phyloP scores from a whole-genome alignment of 257 asterid genomes.

The Anisodus tanguticus region DNA sequence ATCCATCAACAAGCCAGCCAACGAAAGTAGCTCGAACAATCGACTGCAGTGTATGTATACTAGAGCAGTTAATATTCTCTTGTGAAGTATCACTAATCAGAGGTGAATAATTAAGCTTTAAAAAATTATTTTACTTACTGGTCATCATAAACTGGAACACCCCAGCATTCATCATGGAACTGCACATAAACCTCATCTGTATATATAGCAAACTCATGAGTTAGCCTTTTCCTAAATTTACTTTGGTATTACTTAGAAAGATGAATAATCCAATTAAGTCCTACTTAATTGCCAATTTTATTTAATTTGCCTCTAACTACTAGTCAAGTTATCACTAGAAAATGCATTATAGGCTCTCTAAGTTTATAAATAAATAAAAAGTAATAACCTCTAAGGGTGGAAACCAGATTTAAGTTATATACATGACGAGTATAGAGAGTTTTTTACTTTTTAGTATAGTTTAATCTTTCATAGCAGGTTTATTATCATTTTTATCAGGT shows the following conservation, averaged over 20 bases:
- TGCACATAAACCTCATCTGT: slow-evolving; percentile 76
- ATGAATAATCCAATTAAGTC: neutral
- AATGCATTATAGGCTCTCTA: neutral
- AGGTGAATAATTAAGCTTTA: neutral
- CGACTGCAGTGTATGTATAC: slow-evolving; percentile 45
- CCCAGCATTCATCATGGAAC: slow-evolving; percentile 98
- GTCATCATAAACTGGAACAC: slow-evolving; percentile 92
- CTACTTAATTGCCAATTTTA: neutral
- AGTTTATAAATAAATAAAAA: too few species aligned
- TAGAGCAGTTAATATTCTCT: neutral
- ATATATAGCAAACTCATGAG: neutral
- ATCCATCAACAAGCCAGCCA: slow-evolving; percentile 94
- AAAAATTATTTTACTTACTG: slow-evolving; percentile 49
- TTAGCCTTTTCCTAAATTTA: neutral
- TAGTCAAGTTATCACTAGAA: neutral
- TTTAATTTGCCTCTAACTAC: neutral
- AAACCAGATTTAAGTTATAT: too few species aligned
- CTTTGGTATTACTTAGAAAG: neutral
- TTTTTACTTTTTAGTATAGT: too few species aligned
- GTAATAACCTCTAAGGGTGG: too few species aligned
- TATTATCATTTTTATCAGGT: too few species aligned
- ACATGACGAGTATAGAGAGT: too few species aligned
- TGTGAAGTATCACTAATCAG: neutral
- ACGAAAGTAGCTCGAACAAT: slow-evolving; percentile 82
- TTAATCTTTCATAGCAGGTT: too few species aligned